A percentile compares a stretch with the other conserved stretches of the same genome.
These are phyloP conservation scores for Sugiyamaella paludigena DNA, from an alignment of 1,139 yeast genomes.

Conservation along the genomic window DNA sequence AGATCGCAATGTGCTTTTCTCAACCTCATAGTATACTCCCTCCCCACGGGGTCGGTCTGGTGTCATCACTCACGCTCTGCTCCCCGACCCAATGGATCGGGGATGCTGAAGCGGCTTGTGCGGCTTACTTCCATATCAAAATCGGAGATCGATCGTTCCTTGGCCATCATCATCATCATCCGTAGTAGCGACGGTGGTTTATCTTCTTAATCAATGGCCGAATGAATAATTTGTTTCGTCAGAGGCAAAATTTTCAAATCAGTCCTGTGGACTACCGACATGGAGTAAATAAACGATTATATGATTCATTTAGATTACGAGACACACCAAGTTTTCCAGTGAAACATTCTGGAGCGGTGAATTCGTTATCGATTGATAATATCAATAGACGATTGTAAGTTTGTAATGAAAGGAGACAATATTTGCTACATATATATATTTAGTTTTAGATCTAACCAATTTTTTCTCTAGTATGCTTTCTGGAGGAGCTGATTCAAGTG, in stretches of 20 bases:
- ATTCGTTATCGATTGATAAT: slow-evolving; percentile 62
- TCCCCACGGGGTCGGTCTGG: no score
- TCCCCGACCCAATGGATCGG: no score
- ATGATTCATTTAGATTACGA: slow-evolving; percentile 16
- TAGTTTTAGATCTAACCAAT: neutral
- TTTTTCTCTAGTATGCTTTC: slow-evolving; percentile 44
- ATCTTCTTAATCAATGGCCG: slow-evolving; percentile 1
- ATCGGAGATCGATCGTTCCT: no score
- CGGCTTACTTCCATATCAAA: no score
- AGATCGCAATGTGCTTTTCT: no score
- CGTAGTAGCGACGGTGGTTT: no score
- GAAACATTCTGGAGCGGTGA: slow-evolving; percentile 48
- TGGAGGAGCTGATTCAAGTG: slow-evolving; percentile 75
- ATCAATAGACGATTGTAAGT: slow-evolving; percentile 40
- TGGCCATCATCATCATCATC: no score
- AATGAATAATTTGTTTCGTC: slow-evolving; percentile 5
- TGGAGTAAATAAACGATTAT: slow-evolving; percentile 17
- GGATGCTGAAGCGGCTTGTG: no score
- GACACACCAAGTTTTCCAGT: slow-evolving; percentile 21
- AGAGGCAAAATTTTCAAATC: neutral
- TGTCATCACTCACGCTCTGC: no score
- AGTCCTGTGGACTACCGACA: slow-evolving; percentile 10
- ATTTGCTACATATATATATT: slow-evolving; percentile 2
- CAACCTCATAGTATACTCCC: no score
- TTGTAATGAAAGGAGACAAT: slow-evolving; percentile 4